Evolutionary conservation across 176 grass and related monocot species (phyloP), one percentile per base, ranked within the genome.

Genomic region (Musa itinerans): DNA sequence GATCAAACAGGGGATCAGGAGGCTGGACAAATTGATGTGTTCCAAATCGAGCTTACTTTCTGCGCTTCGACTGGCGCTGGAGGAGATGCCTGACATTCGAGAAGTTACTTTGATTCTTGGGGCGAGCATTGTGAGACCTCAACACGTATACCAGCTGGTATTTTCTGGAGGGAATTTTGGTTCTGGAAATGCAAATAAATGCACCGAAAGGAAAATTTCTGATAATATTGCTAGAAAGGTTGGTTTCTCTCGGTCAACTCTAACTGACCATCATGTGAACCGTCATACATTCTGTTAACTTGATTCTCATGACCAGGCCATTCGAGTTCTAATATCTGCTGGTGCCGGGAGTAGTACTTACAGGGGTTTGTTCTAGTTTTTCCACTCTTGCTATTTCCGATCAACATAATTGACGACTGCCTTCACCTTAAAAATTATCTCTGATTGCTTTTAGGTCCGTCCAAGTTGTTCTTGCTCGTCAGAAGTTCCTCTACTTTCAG

Each of bases 201-300:
- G 48, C 58, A 26, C 52, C 53, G 64, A 81, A 65, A 96, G 87
- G 55, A 97, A 92, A 77, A 65, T 92, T 83, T 89, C 90, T 23
- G 85, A 97, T 78, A 82, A 73, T 81, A 75, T 97, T 89, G 85
- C 93, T 78, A 87, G 83, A 71, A 97, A 90, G 93, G 93, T 92
- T 68, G 75, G 34, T 87, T 79, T 74, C 65, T 51, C 74, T 79
- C 25, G 69, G 50, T 22, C 23, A 8, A 48, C 19, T 22, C 2
- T 56, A 52, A 79, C 8, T 63, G 20, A 22, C 43, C 34, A 51
- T 65, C 21, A 25, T 83, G 29, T 16, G 65, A 53, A 50, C 10
- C 67, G 50, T 74, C 27, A 71, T 50, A 21, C 27, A 34, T 63
- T 80, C 3, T 2, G 68, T 55, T 76, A 77, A 63, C 49, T 81